phyloP scores from a whole-genome alignment of 2,329 filamentous ascomycete genomes.

The Ophiostoma sp. region DNA sequence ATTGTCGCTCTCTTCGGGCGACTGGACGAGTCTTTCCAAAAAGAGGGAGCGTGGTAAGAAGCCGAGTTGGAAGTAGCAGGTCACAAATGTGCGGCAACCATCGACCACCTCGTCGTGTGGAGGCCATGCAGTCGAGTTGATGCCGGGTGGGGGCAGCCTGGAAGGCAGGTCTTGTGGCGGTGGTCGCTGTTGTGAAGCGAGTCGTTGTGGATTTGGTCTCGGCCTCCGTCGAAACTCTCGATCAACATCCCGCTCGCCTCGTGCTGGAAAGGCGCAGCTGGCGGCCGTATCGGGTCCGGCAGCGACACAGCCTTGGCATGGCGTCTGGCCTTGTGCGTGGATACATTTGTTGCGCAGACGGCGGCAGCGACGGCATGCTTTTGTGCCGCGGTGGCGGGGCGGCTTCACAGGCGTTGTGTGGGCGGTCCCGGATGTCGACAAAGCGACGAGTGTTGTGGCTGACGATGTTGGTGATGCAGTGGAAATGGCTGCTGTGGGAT shows the following conservation, averaged over 20 bases:
- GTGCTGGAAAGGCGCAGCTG: slow-evolving; percentile 53
- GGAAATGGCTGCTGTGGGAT: background rate
- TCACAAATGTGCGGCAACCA: slow-evolving; percentile 53
- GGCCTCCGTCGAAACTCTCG: slow-evolving; percentile 57
- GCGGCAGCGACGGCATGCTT: slow-evolving; percentile 28
- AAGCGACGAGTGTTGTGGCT: background rate
- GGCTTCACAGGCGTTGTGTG: slow-evolving; percentile 4
- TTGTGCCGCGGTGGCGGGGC: slow-evolving; percentile 19
- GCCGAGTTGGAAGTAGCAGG: slow-evolving; percentile 59
- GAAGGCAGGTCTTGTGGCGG: background rate
- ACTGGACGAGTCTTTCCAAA: slow-evolving; percentile 45
- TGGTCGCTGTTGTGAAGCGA: background rate
- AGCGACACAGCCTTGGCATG: slow-evolving; percentile 52
- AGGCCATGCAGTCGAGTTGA: slow-evolving; percentile 47
- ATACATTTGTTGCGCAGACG: slow-evolving; percentile 31
- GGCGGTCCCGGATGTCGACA: background rate
- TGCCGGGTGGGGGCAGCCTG: slow-evolving; percentile 35
- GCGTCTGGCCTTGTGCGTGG: slow-evolving; percentile 25
- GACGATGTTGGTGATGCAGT: background rate
- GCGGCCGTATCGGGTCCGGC: slow-evolving; percentile 49
- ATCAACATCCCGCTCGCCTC: slow-evolving; percentile 55
- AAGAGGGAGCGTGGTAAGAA: slow-evolving; percentile 59
- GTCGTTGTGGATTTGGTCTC: slow-evolving; percentile 32
- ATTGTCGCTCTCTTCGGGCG: slow-evolving; percentile 48
- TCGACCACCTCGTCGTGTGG: slow-evolving; percentile 53